Evolutionary conservation across 805 yeast species (phyloP).

Genomic region (Sugiyamaella marilandica): DNA sequence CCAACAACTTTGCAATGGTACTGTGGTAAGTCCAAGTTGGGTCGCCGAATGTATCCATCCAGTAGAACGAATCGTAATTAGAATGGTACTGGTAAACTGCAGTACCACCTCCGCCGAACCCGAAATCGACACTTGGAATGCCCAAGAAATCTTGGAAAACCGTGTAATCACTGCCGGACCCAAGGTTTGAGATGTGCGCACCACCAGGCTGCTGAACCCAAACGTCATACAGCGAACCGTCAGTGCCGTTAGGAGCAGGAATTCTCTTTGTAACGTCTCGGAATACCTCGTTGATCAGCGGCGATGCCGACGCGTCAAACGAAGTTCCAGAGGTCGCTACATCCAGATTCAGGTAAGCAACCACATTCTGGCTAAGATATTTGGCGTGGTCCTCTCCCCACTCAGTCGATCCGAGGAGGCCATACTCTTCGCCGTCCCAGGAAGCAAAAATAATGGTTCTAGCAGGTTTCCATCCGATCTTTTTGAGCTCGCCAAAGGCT

Average conservation of each 20-base stretch:
- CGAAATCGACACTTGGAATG: conserved; percentile 48
- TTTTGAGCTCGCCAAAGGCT: conserved; percentile 47
- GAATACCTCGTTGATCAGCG: conserved; percentile 48
- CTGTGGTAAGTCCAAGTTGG: conserved; percentile 59
- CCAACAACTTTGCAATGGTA: conserved; percentile 49
- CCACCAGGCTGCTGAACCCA: conserved; percentile 28
- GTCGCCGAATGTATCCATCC: conserved; percentile 65
- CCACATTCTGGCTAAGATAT: conserved; percentile 44
- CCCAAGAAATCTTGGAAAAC: conserved; percentile 41
- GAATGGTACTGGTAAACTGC: conserved; percentile 74
- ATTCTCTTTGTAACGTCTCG: conserved; percentile 42
- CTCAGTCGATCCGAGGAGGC: conserved; percentile 71
- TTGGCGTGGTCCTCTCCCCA: conserved; percentile 59
- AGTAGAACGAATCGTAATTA: conserved; percentile 63
- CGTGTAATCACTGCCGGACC: conserved; percentile 66
- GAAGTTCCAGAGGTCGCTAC: conserved; percentile 55
- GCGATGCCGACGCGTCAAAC: conserved; percentile 53
- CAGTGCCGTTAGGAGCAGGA: conserved; percentile 40
- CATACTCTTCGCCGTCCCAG: conserved; percentile 81
- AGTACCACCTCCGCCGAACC: conserved; percentile 41
- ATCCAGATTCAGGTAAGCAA: conserved; percentile 69
- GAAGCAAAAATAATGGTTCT: conserved; percentile 66
- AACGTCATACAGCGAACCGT: conserved; percentile 31
- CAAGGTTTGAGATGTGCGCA: conserved; percentile 45
- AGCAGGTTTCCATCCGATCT: conserved; percentile 65